Conservation (phyloP, 805 yeast genomes). For the Zygoascus ofunaensis region DNA sequence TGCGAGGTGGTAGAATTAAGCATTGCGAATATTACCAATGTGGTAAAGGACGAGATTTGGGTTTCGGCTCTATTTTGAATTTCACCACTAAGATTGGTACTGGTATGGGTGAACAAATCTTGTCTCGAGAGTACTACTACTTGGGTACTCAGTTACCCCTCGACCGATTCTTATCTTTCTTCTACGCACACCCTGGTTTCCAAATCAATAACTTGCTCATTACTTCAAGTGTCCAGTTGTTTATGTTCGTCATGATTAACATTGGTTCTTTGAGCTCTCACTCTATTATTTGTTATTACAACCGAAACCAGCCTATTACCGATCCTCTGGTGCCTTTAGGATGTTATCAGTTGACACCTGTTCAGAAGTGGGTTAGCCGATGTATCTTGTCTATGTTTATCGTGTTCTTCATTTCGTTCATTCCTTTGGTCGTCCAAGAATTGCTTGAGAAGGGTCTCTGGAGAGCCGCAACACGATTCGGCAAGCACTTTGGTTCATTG, state of each 20-base stretch:
- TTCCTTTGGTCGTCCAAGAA: constrained; percentile 83
- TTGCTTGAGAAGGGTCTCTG: constrained; percentile 74
- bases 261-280: constrained; percentile 73
- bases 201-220: constrained; percentile 87
- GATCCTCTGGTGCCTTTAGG: constrained; percentile 71
- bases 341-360: constrained; percentile 78
- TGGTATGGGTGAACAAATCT: constrained; percentile 95
- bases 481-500: constrained; percentile 68
- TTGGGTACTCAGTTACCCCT: constrained; percentile 83
- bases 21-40: constrained; percentile 95
- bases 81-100: constrained; percentile 95
- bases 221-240: constrained; percentile 75
- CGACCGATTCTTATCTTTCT: constrained; percentile 84
- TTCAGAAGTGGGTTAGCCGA: constrained; percentile 80
- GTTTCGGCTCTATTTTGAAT: constrained; percentile 84
- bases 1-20: constrained; percentile 88
- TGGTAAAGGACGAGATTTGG: constrained; percentile 93
- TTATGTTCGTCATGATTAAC: constrained; percentile 70
- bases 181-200: constrained; percentile 95
- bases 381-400: constrained; percentile 85
- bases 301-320: constrained; percentile 59
- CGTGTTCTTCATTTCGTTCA: constrained; percentile 84
- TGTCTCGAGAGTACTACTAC: constrained; percentile 86
- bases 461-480: constrained; percentile 61
- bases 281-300: constrained; percentile 56